Conservation (phyloP, 108 stramenopile genomes). For the Schizochytrium sp. region DNA sequence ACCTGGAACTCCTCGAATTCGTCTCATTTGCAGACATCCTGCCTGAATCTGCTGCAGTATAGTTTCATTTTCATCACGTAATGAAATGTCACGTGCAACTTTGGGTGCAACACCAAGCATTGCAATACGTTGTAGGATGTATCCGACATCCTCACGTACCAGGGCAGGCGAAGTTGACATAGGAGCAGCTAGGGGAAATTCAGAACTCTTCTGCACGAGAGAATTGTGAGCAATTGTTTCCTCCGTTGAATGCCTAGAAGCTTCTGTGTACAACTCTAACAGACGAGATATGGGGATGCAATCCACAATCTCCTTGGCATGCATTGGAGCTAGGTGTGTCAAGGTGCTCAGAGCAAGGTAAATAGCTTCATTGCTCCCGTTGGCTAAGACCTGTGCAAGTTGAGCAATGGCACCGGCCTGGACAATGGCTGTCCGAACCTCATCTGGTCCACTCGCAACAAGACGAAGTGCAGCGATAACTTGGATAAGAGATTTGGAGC, state of each 20-base stretch:
- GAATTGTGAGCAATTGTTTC: background rate
- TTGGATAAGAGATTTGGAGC: background rate
- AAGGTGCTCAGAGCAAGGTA: conserved; percentile 34
- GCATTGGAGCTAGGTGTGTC: conserved; percentile 21
- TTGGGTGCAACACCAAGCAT: background rate
- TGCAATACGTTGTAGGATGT: conserved; percentile 50
- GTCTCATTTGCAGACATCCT: background rate
- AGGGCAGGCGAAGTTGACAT: background rate
- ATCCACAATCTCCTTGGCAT: background rate
- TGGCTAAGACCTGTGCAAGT: background rate
- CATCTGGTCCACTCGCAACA: conserved; percentile 13
- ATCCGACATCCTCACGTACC: conserved; percentile 28
- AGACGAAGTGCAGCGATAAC: conserved; percentile 2
- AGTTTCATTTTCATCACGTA: background rate
- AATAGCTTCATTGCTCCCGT: background rate
- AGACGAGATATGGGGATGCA: background rate
- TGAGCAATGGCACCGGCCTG: conserved; percentile 22
- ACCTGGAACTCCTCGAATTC: conserved; percentile 44
- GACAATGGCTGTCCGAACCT: background rate
- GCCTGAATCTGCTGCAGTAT: background rate
- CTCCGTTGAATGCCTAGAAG: background rate
- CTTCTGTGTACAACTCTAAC: background rate
- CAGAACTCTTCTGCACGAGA: no score
- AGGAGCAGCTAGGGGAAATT: no score
- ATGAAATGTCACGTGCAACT: no score